phyloP scores from a whole-genome alignment of 2,329 filamentous ascomycete genomes.

The Paraconiothyrium brasiliense region DNA sequence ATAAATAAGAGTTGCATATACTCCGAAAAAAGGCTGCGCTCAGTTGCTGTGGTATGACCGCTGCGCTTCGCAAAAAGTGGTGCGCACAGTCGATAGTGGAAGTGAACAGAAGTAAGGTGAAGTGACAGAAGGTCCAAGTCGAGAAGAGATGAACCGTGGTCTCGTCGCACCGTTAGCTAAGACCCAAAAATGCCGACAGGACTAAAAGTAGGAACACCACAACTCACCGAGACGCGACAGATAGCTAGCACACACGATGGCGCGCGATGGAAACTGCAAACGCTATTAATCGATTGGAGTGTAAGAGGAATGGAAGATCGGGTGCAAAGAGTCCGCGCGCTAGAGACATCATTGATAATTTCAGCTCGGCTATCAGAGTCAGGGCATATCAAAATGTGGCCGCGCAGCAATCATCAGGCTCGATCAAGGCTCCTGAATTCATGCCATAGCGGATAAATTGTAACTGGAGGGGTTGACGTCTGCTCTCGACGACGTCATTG shows the following conservation, averaged over 20 bases:
- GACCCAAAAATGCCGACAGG: conserved; percentile 26
- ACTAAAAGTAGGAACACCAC: conserved; percentile 20
- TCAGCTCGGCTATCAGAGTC: conserved; percentile 48
- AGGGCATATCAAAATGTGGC: conserved; percentile 35
- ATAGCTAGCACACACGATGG: conserved; percentile 15
- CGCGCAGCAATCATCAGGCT: conserved; percentile 20
- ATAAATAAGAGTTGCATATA: conserved; percentile 1
- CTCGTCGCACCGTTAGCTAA: conserved; percentile 44
- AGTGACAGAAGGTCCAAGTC: conserved; percentile 45
- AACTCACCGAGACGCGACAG: conserved; percentile 28
- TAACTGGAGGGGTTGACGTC: neutral
- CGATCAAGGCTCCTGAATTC: neutral
- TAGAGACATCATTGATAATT: conserved; percentile 43
- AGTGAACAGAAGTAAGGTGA: conserved; percentile 39
- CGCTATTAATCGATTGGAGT: conserved; percentile 30
- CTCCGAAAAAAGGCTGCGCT: neutral
- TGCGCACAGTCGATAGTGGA: conserved; percentile 34
- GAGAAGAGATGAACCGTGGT: conserved; percentile 43
- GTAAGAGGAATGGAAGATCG: conserved; percentile 41
- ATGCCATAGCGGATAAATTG: conserved; percentile 5
- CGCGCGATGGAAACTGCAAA: conserved; percentile 25
- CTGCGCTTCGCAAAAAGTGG: conserved; percentile 26
- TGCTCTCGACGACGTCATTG: neutral
- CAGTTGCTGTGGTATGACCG: neutral
- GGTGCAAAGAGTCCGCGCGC: conserved; percentile 39